These are phyloP conservation scores for Podaxis sp. DNA, from an alignment of 768 basidiomycete genomes.

Conservation along the genomic window DNA sequence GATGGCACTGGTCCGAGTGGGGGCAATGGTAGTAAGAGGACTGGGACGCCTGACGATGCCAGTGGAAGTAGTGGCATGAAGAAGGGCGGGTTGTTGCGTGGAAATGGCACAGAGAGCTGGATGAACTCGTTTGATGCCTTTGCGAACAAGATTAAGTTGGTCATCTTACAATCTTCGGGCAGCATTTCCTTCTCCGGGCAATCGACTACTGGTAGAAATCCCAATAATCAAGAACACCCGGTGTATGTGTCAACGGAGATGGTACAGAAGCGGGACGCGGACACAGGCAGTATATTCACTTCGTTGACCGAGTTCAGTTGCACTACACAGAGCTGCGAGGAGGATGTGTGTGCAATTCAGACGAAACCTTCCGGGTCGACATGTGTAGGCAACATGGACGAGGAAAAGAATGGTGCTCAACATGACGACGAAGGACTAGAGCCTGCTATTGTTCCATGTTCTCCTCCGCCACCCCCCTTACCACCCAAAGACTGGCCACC, in stretches of 20 bases:
- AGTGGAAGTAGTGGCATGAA: neutral
- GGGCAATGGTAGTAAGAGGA: neutral
- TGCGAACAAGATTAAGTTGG: constrained; percentile 46
- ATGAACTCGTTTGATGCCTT: constrained; percentile 17
- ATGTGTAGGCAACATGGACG: neutral
- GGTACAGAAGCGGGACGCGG: constrained; percentile 25
- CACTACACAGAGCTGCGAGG: neutral
- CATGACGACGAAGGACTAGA: neutral
- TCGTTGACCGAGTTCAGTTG: constrained; percentile 18
- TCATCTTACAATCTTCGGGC: neutral
- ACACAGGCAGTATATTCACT: constrained; percentile 11
- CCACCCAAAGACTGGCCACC: neutral
- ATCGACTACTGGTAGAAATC: neutral
- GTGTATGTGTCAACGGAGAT: constrained; percentile 23
- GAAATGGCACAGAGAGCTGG: constrained; percentile 3
- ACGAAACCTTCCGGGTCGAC: neutral
- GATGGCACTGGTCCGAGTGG: neutral
- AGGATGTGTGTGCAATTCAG: neutral
- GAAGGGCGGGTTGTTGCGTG: neutral
- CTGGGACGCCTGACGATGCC: neutral
- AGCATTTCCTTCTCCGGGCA: neutral
- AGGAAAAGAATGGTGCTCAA: neutral
- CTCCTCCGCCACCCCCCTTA: neutral
- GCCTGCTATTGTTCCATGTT: neutral
- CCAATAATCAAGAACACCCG: constrained; percentile 9